Base-by-base conservation (phyloP, 352 stramenopile species). In the Phytopythium helicoides region DNA sequence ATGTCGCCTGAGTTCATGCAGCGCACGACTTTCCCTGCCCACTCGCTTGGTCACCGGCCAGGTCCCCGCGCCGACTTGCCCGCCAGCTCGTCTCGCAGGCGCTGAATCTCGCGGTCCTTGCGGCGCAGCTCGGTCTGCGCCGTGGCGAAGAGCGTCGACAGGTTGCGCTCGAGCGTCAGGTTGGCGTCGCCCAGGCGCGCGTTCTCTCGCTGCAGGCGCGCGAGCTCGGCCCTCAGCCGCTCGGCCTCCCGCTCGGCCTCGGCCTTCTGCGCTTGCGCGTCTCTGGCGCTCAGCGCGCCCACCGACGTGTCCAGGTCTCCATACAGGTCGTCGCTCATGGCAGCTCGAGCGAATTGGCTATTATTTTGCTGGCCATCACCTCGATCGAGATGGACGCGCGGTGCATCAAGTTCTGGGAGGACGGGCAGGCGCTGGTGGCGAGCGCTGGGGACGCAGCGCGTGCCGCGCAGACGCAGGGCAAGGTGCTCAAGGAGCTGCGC, bases 301-400 rank as follows among this genome's bases (percentile, higher is more conserved):
- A 71, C 83, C 34, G 83, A 94, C 34, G 81, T 92, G 68, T 94
- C 81, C 41, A 94, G 71, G 52, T 94, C 83, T 26, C 75, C 76
- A 53, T 94, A 92, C 46, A 94, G 63, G 56, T 92, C 82, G 47
- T 89, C 70, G 21, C 54, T 52, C 46, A 60, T 41, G 19, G 4
- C 47, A 23, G 4, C 1, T 37, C 10, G 22, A 25, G 22, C 16
- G 3, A 23, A 22, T n/a, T 22, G 11, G 35, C n/a, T 22, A 12
- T 12, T 22, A 3, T 22, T 19, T 42, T 46, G 10, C 16, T 34
- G 54, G 47, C 33, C 55, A 59, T n/a, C 35, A 35, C 37, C n/a
- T n/a, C 52, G 35, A 36, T 33, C 28, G 14, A 56, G 21, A 89
- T 91, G 81, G 73, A 91, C 56, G 48, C 65, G 58, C 68, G 81